Evolutionary conservation across 805 yeast genomes (phyloP).

Genomic region (Grigorovia transvaalensis): DNA sequence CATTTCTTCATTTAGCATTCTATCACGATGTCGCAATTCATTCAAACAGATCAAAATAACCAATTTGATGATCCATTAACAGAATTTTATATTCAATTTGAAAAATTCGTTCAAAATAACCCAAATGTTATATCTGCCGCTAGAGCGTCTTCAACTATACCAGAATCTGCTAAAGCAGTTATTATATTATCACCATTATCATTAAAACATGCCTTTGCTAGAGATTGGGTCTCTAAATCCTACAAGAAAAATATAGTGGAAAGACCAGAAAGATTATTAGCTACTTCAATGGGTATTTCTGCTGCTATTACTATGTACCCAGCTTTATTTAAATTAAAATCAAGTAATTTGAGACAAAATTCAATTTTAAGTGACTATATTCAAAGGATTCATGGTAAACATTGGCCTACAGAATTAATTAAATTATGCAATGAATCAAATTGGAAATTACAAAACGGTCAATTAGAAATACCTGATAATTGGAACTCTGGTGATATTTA

Average conservation of each 20-base stretch:
- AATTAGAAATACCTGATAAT: conserved; percentile 64
- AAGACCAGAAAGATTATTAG: conserved; percentile 69
- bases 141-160: conserved; percentile 25
- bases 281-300: conserved; percentile 67
- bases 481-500: conserved; percentile 85
- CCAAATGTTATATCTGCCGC: conserved; percentile 30
- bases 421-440: conserved; percentile 52
- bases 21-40: background rate
- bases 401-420: conserved; percentile 55
- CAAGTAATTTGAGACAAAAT: conserved; percentile 32
- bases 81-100: conserved; percentile 35
- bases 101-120: conserved; percentile 32
- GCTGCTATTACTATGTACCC: conserved; percentile 66
- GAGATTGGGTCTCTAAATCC: conserved; percentile 65
- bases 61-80: conserved; percentile 25
- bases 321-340: conserved; percentile 40
- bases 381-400: conserved; percentile 56
- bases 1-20: background rate
- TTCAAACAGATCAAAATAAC: background rate
- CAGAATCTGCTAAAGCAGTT: conserved; percentile 40
- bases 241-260: conserved; percentile 65
- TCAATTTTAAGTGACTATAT: conserved; percentile 52
- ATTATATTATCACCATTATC: conserved; percentile 61
- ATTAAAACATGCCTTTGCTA: conserved; percentile 59
- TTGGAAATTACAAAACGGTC: conserved; percentile 39